Evolutionary conservation across 306 rosid genomes (phyloP), one percentile per base, ranked within the genome.

Genomic region (Purshia tridentata): DNA sequence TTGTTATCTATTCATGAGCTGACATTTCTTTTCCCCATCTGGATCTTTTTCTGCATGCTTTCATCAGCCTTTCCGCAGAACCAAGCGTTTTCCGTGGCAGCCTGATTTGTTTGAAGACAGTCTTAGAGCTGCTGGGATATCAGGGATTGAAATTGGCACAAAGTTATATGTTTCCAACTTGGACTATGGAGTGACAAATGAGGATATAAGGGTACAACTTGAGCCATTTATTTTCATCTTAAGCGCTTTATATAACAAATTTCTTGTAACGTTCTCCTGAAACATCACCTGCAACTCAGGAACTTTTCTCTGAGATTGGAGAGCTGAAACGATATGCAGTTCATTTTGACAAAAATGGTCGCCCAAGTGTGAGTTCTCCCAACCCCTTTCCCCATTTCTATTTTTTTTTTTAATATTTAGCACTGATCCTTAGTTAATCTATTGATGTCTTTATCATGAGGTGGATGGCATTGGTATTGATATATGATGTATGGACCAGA

Each of bases 111-210:
- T 94, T 74, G 99, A 94, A 84, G 99, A 94, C 79, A 88, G 99
- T 87, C 74, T 94, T 67, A 88, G 91, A 91, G 99, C 99, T 86
- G 91, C 96, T 6, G 99, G 99, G 70, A 87, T 94, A 73, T 87
- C 91, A 57, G 96, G 96, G 72, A 61, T 94, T 66, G 97, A 91
- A 80, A 83, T 90, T 61, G 97, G 97, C 78, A 88, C 97, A 23
- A 94, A 90, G 78, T 83, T 94, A 77, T 88, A 88, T 85, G 97
- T 94, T 78, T 94, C 99, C 77, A 94, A 91, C 86, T 87, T 94
- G 91, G 96, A 94, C 83, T 78, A 70, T 79, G 99, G 99, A 69
- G 99, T 94, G 73, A 89, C 99, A 81, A 91, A 94, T 77, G 97
- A 94, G 81, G 99, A 94, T 78, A 89, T 94, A 88, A 88, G 96